Base-by-base conservation (phyloP, 768 basidiomycete genomes). In the Gyrodon lividus region DNA sequence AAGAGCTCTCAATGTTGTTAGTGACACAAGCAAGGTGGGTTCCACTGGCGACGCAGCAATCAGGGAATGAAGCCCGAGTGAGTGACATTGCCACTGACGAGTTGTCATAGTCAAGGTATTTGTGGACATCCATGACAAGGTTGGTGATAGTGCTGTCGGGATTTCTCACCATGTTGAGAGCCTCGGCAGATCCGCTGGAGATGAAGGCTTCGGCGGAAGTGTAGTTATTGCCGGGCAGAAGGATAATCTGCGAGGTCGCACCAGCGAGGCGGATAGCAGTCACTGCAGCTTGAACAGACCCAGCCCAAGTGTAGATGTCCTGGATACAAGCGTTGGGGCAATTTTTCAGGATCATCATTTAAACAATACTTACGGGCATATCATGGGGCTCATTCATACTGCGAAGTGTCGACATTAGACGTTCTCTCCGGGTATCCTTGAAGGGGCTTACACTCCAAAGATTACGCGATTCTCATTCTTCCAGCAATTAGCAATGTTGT, bases 1-100 rank as follows among this genome's bases (percentile, higher is more conserved):
- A 77, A 14, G 74, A 70, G 9, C 40, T 34, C 4, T 19, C 17
- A 8, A 57, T 57, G 22, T 24, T 51, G 38, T 57, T 48, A 5
- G 42, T 41, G 24, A 48, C 46, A 14, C 56, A 57, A 3, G 24
- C 28, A 13, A 22, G n/a, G 34, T 33, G 43, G 19, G 48, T 40
- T 20, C 56, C 56, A 2, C 56, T 57, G 10, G n/a, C 16, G 4
- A 2, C 16, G 6, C 4, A 48, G 33, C 1, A 54, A n/a, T 0
- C 3, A 13, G 1, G 13, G n/a, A 4, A 20, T 46, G n/a, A 31
- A 9, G 22, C 13, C 7, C 22, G 6, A 6, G n/a, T n/a, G 3
- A 10, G 14, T 7, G 23, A n/a, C 13, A 7, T 28, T 7, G 17
- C 8, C 19, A 42, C 56, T 41, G 22, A 55, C 56, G 56, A 55